Evolutionary conservation across 23 red algal genomes (phyloP), one percentile per base, ranked within the genome.

Genomic region (Chondrus crispus): DNA sequence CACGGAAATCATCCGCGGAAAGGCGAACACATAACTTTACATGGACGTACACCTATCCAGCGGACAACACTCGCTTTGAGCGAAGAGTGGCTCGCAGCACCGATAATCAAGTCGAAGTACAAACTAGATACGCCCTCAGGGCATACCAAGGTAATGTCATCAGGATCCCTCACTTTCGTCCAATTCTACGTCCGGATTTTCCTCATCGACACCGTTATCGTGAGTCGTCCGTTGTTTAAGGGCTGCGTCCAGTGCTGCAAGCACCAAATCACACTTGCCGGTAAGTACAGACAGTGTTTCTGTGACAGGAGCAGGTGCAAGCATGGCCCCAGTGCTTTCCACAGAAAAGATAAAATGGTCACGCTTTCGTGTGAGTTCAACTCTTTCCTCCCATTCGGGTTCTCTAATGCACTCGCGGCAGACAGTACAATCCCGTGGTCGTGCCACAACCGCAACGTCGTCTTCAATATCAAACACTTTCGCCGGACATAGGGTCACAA

Each of bases 381-480:
- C 74, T 28, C 46, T 40, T 49, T 86, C 58, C 29, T 89, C 87
- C 82, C 47, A 91, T 62, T 50, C 64, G 62, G 86, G 54, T 58
- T 85, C 80, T 70, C 93, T 87, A 42, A 99, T 94, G 57, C 93
- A 96, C 77, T 96, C 93, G 36, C 93, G 92, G 79, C 97, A 94
- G 94, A 95, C 95, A 18, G 90, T 96, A 71, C 91, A 95, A 69
- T 82, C 76, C 14, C 86, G 36, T 36, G 93, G 90, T 50, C 85
- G 62, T 41, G 76, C 49, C 28, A 88, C 93, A 82, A 93, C 62
- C 73, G 94, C 93, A 35, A 26, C 47, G 74, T 90, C 97, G 40
- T 94, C 96, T 80, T 98, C 96, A n/a, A 98, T 89, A 57, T 98
- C 96, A 92, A 98, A 98, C 43, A 95, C 91, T 62, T 95, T 90